Evolutionary conservation across 2,329 filamentous ascomycete genomes (phyloP).

Genomic region (Monilinia aucupariae): DNA sequence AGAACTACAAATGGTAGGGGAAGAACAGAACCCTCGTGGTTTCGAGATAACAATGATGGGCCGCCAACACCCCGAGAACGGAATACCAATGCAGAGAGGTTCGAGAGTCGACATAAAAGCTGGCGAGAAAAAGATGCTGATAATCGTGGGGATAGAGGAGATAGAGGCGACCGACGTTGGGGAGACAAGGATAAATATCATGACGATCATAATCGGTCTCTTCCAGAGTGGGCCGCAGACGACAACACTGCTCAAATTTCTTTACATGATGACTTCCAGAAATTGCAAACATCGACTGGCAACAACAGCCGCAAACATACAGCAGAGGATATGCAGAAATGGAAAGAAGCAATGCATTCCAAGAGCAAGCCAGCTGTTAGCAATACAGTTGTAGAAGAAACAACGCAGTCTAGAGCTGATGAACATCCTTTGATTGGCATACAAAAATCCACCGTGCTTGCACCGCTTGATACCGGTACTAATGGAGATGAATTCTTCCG

Average conservation of each 20-base stretch:
- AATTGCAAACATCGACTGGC: constrained; percentile 74
- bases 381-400: constrained; percentile 37
- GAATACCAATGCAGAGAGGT: constrained; percentile 34
- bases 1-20: constrained; percentile 61
- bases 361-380: constrained; percentile 28
- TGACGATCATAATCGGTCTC: constrained; percentile 24
- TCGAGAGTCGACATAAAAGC: constrained; percentile 33
- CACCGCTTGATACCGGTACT: constrained; percentile 55
- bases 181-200: constrained; percentile 51
- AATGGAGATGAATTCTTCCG: constrained; percentile 69
- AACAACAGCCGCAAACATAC: constrained; percentile 49
- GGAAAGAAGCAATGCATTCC: constrained; percentile 74
- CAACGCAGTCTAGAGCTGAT: constrained; percentile 34
- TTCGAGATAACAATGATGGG: constrained; percentile 44
- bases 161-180: constrained; percentile 27
- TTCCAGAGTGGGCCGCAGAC: constrained; percentile 82
- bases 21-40: constrained; percentile 70
- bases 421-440: constrained; percentile 35
- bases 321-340: constrained; percentile 87
- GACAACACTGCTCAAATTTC: constrained; percentile 66
- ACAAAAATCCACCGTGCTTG: constrained; percentile 51
- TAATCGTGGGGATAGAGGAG: constrained; percentile 31
- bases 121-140: constrained; percentile 41
- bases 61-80: constrained; percentile 32
- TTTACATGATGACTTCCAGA: constrained; percentile 87